A percentile compares a stretch with the other conserved stretches of the same genome.
Conservation (phyloP, 2,329 filamentous ascomycete species). For the Neonectria coccinea region DNA sequence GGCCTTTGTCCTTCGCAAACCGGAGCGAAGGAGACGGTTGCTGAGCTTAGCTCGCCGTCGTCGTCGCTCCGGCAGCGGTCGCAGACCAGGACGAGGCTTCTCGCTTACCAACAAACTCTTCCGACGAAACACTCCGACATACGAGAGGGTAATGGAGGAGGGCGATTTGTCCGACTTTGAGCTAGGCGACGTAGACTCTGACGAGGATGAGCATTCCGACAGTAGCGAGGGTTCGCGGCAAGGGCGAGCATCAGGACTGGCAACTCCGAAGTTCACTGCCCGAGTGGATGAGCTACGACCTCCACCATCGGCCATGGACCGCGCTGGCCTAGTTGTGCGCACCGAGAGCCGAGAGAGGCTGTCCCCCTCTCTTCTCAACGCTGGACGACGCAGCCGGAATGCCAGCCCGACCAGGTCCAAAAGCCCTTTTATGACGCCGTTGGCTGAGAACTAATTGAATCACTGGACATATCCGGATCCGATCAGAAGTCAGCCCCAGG, state of each 20-base stretch:
- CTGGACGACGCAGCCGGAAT: constrained; percentile 68
- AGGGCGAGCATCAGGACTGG: constrained; percentile 73
- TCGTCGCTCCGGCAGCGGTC: constrained; percentile 40
- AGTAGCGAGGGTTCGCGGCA: constrained; percentile 66
- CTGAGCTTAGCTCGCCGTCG: constrained; percentile 46
- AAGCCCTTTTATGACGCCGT: constrained; percentile 65
- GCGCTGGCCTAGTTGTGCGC: constrained; percentile 80
- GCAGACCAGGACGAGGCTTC: constrained; percentile 62
- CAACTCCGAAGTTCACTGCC: constrained; percentile 71
- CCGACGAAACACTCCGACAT: constrained; percentile 66
- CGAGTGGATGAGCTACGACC: constrained; percentile 61
- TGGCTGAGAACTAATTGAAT: constrained; percentile 55
- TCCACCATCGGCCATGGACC: constrained; percentile 63
- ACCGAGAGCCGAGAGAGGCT: constrained; percentile 90
- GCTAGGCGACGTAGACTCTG: constrained; percentile 74
- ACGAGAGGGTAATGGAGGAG: constrained; percentile 89
- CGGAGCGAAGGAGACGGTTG: constrained; percentile 71
- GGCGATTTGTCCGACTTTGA: constrained; percentile 83
- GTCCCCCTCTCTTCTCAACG: constrained; percentile 65
- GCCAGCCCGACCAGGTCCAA: constrained; percentile 70
- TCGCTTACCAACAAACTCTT: constrained; percentile 75
- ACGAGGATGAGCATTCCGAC: constrained; percentile 74
- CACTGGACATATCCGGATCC: constrained; percentile 14
- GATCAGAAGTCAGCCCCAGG: not conserved
- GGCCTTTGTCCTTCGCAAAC: constrained; percentile 80